phyloP scores from a whole-genome alignment of 495 filamentous ascomycete species.

The Aspergillus diversus region DNA sequence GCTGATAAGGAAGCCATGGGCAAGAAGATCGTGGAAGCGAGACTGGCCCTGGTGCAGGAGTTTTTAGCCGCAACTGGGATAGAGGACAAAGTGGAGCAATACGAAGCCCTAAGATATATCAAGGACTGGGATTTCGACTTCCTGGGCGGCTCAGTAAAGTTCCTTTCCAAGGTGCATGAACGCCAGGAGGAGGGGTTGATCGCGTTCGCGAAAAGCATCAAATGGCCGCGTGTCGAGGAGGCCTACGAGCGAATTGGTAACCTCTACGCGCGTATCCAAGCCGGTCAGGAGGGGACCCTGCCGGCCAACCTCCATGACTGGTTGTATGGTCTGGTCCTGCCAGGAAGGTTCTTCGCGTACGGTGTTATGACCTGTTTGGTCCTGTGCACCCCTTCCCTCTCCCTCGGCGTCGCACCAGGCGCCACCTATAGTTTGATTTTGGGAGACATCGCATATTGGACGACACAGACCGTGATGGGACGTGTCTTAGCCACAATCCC shows the following conservation, averaged over 20 bases:
- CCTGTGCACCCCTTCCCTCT: neutral
- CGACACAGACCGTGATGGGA: neutral
- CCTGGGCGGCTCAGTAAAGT: neutral
- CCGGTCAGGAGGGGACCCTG: neutral
- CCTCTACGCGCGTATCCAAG: neutral
- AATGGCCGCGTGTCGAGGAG: constrained; percentile 1
- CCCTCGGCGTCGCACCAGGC: neutral
- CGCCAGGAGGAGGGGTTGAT: constrained; percentile 5
- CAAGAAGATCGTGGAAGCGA: neutral
- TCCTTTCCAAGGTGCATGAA: neutral
- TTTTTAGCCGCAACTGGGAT: constrained; percentile 30
- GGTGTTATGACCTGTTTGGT: neutral
- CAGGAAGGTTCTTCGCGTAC: neutral
- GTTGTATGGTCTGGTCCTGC: neutral
- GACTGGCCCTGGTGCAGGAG: constrained; percentile 26
- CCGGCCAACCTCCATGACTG: constrained; percentile 1
- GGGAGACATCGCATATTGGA: neutral
- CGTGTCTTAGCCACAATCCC: neutral
- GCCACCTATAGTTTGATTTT: neutral
- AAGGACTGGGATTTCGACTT: constrained; percentile 1
- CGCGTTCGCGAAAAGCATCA: constrained; percentile 2
- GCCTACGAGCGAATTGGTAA: neutral
- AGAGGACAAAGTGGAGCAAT: neutral
- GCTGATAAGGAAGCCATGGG: constrained; percentile 1
- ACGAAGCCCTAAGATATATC: neutral